Conservation (phyloP, 2,329 filamentous ascomycete genomes). For the Arthrobotrys iridis region DNA sequence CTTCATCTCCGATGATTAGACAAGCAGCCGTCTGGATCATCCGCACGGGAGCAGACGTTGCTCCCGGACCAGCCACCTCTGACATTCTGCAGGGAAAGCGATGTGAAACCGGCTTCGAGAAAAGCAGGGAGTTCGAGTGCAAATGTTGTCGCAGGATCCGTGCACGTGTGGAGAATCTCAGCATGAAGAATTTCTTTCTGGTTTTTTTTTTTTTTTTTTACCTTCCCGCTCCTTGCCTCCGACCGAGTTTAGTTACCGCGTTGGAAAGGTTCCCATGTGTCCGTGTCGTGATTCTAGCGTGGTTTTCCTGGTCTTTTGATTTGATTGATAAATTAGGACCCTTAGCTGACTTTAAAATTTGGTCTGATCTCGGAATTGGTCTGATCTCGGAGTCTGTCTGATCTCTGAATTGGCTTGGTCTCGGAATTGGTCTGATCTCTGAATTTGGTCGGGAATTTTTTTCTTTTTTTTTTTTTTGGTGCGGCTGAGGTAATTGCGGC, state of each 20-base stretch:
- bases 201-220: not conserved
- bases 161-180: slow-evolving; percentile 1
- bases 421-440: too few relatives aligned
- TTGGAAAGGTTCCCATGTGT: not conserved
- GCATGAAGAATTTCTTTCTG: not conserved
- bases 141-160: slow-evolving; percentile 22
- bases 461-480: too few relatives aligned
- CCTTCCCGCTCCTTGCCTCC: not conserved
- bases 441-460: too few relatives aligned
- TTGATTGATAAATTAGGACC: not conserved
- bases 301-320: not conserved
- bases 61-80: slow-evolving; percentile 56
- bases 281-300: slow-evolving; percentile 4
- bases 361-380: too few relatives aligned
- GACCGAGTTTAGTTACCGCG: slow-evolving; percentile 3
- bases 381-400: too few relatives aligned
- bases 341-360: not conserved
- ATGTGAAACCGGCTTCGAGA: slow-evolving; percentile 58
- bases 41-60: slow-evolving; percentile 9
- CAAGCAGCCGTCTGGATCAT: slow-evolving; percentile 87
- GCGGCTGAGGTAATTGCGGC: not conserved
- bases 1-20: slow-evolving; percentile 96
- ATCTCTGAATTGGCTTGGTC: too few relatives aligned
- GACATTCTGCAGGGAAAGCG: slow-evolving; percentile 59
- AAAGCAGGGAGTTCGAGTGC: slow-evolving; percentile 62